A percentile compares a stretch with the other conserved stretches of the same genome.
These are phyloP conservation scores for Jasminum sambac DNA, from an alignment of 257 asterid species.

Conservation along the genomic window DNA sequence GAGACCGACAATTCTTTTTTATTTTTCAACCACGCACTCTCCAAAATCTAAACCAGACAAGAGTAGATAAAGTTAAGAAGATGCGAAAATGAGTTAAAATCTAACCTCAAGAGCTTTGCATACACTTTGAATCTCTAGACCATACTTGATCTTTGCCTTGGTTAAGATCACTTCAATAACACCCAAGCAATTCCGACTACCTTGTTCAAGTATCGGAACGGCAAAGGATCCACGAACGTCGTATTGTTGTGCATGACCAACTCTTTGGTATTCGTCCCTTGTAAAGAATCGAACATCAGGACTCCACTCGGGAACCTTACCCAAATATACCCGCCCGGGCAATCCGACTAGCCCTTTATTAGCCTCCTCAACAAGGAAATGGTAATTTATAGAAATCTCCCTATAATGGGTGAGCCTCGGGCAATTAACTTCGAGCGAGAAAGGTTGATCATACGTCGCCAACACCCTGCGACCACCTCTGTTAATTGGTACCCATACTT, in stretches of 20 bases:
- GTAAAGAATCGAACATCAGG: slow-evolving; percentile 84
- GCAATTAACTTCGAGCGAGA: slow-evolving; percentile 58
- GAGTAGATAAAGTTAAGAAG: neutral
- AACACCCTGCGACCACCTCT: slow-evolving; percentile 66
- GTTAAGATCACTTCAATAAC: slow-evolving; percentile 88
- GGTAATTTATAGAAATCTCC: slow-evolving; percentile 63
- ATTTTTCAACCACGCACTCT: too few relatives aligned
- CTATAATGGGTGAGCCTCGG: slow-evolving; percentile 75
- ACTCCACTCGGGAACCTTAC: slow-evolving; percentile 90
- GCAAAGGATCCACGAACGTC: slow-evolving; percentile 89
- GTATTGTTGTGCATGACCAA: slow-evolving; percentile 65
- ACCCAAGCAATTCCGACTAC: slow-evolving; percentile 76
- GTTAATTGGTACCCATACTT: slow-evolving; percentile 83
- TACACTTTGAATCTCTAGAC: slow-evolving; percentile 77
- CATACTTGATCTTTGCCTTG: slow-evolving; percentile 73
- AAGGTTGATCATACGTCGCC: slow-evolving; percentile 66
- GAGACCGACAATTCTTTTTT: too few relatives aligned
- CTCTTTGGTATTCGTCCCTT: slow-evolving; percentile 77
- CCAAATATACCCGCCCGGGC: slow-evolving; percentile 89
- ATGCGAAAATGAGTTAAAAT: neutral
- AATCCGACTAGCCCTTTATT: slow-evolving; percentile 60
- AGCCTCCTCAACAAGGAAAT: slow-evolving; percentile 71
- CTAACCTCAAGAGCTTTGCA: slow-evolving; percentile 93
- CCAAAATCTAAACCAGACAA: too few relatives aligned
- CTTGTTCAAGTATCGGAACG: slow-evolving; percentile 84